Base-by-base conservation (phyloP, 345 rosid species). In the Bruguiera sexangula region DNA sequence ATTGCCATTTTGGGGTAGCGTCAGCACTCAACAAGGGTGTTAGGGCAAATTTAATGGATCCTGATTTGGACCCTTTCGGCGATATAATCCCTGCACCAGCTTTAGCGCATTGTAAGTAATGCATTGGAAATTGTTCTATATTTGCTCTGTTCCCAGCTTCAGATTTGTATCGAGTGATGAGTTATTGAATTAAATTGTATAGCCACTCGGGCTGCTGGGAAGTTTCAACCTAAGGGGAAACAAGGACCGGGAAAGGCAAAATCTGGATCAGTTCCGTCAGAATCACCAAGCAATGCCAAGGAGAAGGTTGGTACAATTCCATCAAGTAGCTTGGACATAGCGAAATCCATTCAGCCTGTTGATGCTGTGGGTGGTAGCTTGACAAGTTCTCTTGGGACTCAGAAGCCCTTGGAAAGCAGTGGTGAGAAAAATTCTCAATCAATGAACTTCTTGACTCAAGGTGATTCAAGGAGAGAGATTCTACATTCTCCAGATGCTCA, bases 51-150 rank as follows among this genome's bases (percentile, higher is more conserved):
- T 55, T 29, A 10, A 64, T 73, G 76, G 76, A 73, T 51, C 36
- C 55, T 48, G 69, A 62, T 39, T 50, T 74, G 64, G 75, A 79
- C 68, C 65, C 78, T 56, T 75, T 78, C 68, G 83, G 70, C 43
- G 73, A 70, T 67, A 63, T 79, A 13, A 74, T 76, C 69, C 68
- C 72, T 58, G 55, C 65, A 39, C 72, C 81, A 22, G 62, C 69
- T 22, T 55, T 55, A 22, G 29, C 50, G 13, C 50, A 43, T 43
- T 43, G 50, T 43, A 11, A 43, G 50, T 43, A 43, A 43, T 43
- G 50, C 50, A 13, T 43, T 43, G 18, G 18, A 43, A 43, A 43
- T 43, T 43, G 16, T 43, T 43, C 5, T 5, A 21, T 20, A 8
- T 22, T 26, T 55, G 3, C 34, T 15, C 31, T n/a, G 30, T 6